Evolutionary conservation across 257 asterid species (phyloP).

Genomic region (Ilex aquifolium): DNA sequence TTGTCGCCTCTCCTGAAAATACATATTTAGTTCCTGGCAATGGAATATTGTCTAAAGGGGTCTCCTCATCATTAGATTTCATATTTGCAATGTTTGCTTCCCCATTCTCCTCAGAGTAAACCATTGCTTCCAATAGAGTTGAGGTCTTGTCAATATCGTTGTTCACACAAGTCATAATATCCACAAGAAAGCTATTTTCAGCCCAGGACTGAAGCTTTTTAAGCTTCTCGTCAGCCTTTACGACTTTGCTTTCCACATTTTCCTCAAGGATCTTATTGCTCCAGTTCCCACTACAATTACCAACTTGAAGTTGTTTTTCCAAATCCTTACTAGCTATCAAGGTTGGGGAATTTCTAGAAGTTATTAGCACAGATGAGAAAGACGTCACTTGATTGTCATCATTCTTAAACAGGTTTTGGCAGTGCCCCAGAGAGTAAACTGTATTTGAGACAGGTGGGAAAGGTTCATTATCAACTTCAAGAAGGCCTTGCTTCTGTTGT

Average conservation of each 20-base stretch:
- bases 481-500: constrained; percentile 31
- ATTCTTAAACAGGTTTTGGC: constrained; percentile 16
- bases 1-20: constrained; percentile 16
- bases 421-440: constrained; percentile 2
- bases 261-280: neutral
- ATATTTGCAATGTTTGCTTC: constrained; percentile 15
- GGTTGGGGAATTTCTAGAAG: constrained; percentile 34
- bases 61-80: constrained; percentile 4
- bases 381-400: constrained; percentile 35
- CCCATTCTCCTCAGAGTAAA: constrained; percentile 20
- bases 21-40: constrained; percentile 13
- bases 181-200: constrained; percentile 59
- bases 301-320: constrained; percentile 17
- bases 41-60: constrained; percentile 5
- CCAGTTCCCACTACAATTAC: constrained; percentile 10
- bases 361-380: constrained; percentile 46
- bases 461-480: constrained; percentile 33
- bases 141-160: constrained; percentile 44
- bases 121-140: constrained; percentile 44
- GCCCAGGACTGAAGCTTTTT: constrained; percentile 59
- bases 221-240: constrained; percentile 35
- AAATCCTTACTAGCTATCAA: constrained; percentile 12
- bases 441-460: constrained; percentile 51
- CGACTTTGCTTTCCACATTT: constrained; percentile 1
- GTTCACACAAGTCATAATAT: constrained; percentile 62